Evolutionary conservation across 306 rosid genomes (phyloP), one percentile per base, ranked within the genome.

Genomic region (Citrullus mucosospermus): DNA sequence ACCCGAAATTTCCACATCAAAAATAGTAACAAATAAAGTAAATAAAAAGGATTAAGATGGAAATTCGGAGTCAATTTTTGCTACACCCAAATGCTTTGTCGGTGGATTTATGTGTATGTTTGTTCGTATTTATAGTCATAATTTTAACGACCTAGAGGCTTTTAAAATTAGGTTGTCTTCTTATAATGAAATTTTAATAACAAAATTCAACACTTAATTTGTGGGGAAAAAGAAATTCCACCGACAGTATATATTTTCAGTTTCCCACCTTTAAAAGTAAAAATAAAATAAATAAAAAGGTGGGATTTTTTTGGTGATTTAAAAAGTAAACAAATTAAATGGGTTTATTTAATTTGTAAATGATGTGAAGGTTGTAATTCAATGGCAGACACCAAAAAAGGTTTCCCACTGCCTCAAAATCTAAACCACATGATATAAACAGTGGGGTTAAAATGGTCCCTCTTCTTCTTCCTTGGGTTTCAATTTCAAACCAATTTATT

Each of bases 361-460:
- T 65, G 71, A 36, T 65, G 48, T 65, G 71, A 65, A 65, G 13
- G 25, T 36, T 36, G 25, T 65, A 36, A 65, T 32, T 65, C 20
- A 65, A 66, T 38, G 50, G 72, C 28, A 38, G 50, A 66, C 72
- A 66, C 28, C 28, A n/a, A 41, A 41, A 68, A 68, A 68, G 54
- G 48, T 30, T 25, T n/a, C 53, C 17, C 74, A 68, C 53, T 41
- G 54, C 10, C 53, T 68, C 48, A 18, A 68, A 68, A 50, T 72
- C 32, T 28, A 39, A 50, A 32, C 77, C 77, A 48, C 77, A 28
- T 50, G 59, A 50, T 30, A n/a, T 16, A 25, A 25, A 22, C 12
- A 50, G 25, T 72, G 41, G 77, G 77, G 60, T 51, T 69, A 46
- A 28, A 44, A 46, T 72, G 77, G 77, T 48, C 77, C 77, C 60